phyloP scores from a whole-genome alignment of 2,329 filamentous ascomycete genomes.

The Calonectria pseudoreteaudii region DNA sequence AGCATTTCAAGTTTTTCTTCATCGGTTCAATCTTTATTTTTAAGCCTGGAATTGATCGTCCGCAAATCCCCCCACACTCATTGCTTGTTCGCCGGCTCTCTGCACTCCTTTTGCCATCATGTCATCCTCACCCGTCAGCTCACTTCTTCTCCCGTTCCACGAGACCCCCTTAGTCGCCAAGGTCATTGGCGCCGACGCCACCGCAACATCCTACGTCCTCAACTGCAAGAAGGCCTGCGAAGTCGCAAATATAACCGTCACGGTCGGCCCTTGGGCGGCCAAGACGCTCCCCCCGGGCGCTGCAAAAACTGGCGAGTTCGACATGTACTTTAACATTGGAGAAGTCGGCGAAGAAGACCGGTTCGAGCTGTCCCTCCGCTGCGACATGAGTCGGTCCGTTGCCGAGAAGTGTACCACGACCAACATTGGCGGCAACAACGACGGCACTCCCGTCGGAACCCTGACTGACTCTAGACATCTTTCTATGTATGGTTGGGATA shows the following conservation, averaged over 20 bases:
- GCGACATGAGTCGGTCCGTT: slow-evolving; percentile 13
- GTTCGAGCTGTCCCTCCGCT: slow-evolving; percentile 15
- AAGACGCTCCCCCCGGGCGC: slow-evolving; percentile 22
- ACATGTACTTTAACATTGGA: neutral
- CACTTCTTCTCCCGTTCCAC: neutral
- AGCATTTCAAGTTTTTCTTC: neutral
- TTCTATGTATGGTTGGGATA: neutral
- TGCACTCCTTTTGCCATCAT: neutral
- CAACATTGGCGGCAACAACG: slow-evolving; percentile 19
- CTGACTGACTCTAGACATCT: neutral
- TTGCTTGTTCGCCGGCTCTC: neutral
- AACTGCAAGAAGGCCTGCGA: slow-evolving; percentile 22
- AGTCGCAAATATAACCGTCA: slow-evolving; percentile 5
- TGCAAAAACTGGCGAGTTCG: slow-evolving; percentile 13
- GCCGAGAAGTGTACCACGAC: slow-evolving; percentile 10
- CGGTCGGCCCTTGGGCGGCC: slow-evolving; percentile 26
- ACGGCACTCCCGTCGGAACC: slow-evolving; percentile 1
- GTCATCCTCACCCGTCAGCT: slow-evolving; percentile 13
- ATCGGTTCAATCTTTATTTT: neutral
- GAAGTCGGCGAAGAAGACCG: neutral
- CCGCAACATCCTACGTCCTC: slow-evolving; percentile 21
- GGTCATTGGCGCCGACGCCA: slow-evolving; percentile 17
- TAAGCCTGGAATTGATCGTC: neutral
- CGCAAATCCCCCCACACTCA: neutral
- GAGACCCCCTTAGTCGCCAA: neutral